Conservation (phyloP, 257 asterid species). For the Solanum etuberosum region DNA sequence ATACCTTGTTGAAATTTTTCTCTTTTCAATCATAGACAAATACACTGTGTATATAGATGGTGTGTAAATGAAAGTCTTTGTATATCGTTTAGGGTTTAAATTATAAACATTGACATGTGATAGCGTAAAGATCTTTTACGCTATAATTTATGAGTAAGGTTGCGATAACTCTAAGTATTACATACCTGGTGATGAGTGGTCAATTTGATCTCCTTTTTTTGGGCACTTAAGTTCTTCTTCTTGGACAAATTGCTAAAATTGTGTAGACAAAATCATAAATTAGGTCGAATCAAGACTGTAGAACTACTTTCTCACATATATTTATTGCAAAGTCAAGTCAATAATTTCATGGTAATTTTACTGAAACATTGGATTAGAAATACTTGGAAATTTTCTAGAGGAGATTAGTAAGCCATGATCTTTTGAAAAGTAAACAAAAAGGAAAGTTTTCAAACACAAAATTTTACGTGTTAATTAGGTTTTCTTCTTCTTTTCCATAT, state of each 20-base stretch:
- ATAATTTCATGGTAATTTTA: neutral
- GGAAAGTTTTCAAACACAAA: neutral
- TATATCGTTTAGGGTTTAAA: neutral
- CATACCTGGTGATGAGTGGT: neutral
- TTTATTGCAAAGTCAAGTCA: neutral
- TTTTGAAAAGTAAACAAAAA: neutral
- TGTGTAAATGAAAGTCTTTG: neutral
- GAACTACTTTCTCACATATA: neutral
- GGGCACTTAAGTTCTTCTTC: neutral
- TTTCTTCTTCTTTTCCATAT: too few relatives aligned
- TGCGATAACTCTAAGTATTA: neutral
- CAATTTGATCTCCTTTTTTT: neutral
- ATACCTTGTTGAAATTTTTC: neutral
- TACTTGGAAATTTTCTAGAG: neutral
- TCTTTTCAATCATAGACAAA: neutral
- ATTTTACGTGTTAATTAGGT: neutral
- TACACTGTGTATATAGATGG: neutral
- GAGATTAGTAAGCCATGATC: neutral
- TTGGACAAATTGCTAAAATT: neutral
- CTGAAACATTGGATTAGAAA: neutral
- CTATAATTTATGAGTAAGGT: neutral
- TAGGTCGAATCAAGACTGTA: neutral
- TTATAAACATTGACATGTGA: too few relatives aligned
- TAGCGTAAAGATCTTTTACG: rapidly evolving
- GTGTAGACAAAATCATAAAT: neutral